Evolutionary conservation across 2,329 filamentous ascomycete species (phyloP).

Genomic region (Talaromyces sp.): DNA sequence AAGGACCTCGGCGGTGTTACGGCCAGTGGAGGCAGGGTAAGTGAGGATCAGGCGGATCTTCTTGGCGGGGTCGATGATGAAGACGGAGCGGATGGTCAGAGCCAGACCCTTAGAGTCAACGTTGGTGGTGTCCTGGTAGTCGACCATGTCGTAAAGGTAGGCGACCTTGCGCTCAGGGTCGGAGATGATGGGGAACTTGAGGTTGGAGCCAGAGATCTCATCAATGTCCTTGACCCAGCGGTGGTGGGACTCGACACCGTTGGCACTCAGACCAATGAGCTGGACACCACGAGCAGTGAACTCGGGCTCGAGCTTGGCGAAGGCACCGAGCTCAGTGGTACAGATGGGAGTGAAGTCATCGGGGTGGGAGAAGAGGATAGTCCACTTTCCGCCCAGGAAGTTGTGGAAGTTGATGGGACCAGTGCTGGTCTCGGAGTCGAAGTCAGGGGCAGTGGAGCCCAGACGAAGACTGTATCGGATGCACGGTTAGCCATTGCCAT

Average conservation of each 20-base stretch:
- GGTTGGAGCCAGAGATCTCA: slow-evolving; percentile 71
- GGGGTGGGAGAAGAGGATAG: slow-evolving; percentile 72
- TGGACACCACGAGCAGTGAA: slow-evolving; percentile 87
- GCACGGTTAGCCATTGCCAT: not conserved
- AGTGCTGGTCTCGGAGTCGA: slow-evolving; percentile 68
- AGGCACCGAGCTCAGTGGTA: slow-evolving; percentile 93
- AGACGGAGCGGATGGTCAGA: slow-evolving; percentile 93
- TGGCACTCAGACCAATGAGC: slow-evolving; percentile 85
- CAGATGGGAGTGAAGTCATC: slow-evolving; percentile 91
- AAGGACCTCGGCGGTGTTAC: slow-evolving; percentile 78
- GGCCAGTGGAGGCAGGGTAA: slow-evolving; percentile 88
- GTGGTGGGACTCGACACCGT: slow-evolving; percentile 80
- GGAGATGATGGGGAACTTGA: slow-evolving; percentile 78
- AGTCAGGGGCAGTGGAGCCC: slow-evolving; percentile 68
- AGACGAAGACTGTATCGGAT: slow-evolving; percentile 57
- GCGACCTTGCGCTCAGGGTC: slow-evolving; percentile 79
- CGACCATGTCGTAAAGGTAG: slow-evolving; percentile 79
- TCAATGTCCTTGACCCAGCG: slow-evolving; percentile 90
- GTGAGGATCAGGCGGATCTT: slow-evolving; percentile 89
- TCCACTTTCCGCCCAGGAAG: slow-evolving; percentile 71
- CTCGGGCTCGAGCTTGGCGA: slow-evolving; percentile 87
- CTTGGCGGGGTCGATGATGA: slow-evolving; percentile 92
- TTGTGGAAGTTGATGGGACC: slow-evolving; percentile 72
- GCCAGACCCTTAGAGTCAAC: slow-evolving; percentile 72
- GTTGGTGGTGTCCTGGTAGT: slow-evolving; percentile 80